Evolutionary conservation across 345 rosid species (phyloP).

Genomic region (Lagerstroemia speciosa): DNA sequence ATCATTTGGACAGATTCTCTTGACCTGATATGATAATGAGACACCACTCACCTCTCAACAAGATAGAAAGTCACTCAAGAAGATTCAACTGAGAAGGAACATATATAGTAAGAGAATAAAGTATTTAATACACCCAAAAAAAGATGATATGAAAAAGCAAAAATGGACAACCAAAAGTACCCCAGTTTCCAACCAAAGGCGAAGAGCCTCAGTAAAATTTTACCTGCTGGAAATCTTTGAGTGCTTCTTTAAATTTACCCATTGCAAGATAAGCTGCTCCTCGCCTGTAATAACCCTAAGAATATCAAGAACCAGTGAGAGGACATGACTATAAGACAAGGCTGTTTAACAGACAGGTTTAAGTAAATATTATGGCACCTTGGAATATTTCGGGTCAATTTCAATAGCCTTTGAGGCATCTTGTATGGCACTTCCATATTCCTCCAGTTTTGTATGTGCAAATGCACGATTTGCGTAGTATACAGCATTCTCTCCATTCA

Average conservation of each 20-base stretch:
- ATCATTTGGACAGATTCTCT: conserved; percentile 78
- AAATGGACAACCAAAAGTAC: not conserved
- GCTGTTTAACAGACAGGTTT: not conserved
- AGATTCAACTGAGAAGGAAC: too few relatives aligned
- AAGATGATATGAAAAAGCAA: not conserved
- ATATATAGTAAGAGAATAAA: not conserved
- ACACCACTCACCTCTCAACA: not conserved
- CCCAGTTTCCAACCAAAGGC: not conserved
- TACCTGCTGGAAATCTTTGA: conserved; percentile 96
- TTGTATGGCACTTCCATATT: conserved; percentile 91
- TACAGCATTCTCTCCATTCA: conserved; percentile 61
- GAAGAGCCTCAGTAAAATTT: not conserved
- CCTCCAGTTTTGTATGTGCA: conserved; percentile 90
- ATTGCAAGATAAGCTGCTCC: conserved; percentile 95
- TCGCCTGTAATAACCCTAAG: conserved; percentile 88
- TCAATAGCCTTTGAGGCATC: conserved; percentile 92
- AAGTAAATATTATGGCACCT: conserved; percentile 33
- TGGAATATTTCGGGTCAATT: conserved; percentile 74
- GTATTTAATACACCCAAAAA: too few relatives aligned
- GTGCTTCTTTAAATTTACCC: conserved; percentile 95
- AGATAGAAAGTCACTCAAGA: too few relatives aligned
- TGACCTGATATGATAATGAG: conserved; percentile 36
- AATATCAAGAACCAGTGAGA: conserved; percentile 15
- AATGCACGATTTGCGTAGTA: conserved; percentile 97
- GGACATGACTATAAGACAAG: conserved; percentile 3